Evolutionary conservation across 345 rosid genomes (phyloP), one percentile per base, ranked within the genome.

Genomic region (Populus deltoides): DNA sequence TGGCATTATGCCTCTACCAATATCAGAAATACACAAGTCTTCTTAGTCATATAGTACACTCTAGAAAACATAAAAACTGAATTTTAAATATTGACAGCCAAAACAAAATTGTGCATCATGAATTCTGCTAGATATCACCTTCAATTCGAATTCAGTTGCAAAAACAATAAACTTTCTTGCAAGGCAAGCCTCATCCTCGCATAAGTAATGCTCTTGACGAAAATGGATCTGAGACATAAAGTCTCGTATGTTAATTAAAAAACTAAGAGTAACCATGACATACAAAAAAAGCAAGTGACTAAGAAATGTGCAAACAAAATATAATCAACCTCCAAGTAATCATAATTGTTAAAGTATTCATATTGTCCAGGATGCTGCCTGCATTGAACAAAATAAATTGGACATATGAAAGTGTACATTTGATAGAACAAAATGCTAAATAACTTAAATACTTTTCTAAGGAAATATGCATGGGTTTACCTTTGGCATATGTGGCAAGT

Each of bases 401-500:
- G 45, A 68, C 27, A 18, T 35, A 18, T 39, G 41, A 67, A 31
- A 2, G n/a, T 39, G 25, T 16, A 22, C 20, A 45, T 38, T 33
- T 72, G 62, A 51, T 27, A 8, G 39, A 57, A 5, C 53, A 53
- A 36, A 12, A 67, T 29, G 31, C 13, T 7, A 63, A 74, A 11
- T 1, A 66, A 24, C 22, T 31, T 47, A 24, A 8, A n/a, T 2
- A 18, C 51, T 61, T 76, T 7, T 16, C 18, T 18, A 57, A 66
- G 63, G 53, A 11, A 36, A 36, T 35, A 33, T 22, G 35, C 31
- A 59, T 70, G 20, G 47, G 25, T 12, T 35, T 53, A 81, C 84
- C 77, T 81, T 63, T 72, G 80, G 74, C 80, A 81, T 67, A 81
- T 77, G 43, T 81, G 84, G 73, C 84, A 81, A 33, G 84, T 81